Evolutionary conservation across 2,329 filamentous ascomycete species (phyloP).

Genomic region (Fusarium armeniacum): DNA sequence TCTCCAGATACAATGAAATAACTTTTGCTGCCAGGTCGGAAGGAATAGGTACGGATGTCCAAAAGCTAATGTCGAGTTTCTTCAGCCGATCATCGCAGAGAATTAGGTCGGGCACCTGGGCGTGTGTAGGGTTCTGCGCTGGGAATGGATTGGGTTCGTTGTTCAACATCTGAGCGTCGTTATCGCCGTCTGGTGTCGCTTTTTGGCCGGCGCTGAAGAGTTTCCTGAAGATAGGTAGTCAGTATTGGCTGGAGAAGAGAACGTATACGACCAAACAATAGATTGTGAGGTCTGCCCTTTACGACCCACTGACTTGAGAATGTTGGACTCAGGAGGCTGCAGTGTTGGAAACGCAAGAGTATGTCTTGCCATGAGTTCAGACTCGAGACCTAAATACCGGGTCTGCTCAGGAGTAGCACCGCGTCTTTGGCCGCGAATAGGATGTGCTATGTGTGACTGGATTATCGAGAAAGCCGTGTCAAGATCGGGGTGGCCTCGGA

Average conservation of each 20-base stretch:
- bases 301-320: conserved; percentile 19
- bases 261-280: not conserved
- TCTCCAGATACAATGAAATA: conserved; percentile 57
- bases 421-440: not conserved
- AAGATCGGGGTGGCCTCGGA: conserved; percentile 27
- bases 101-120: not conserved
- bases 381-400: conserved; percentile 21
- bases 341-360: conserved; percentile 28
- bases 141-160: conserved; percentile 17
- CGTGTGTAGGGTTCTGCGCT: not conserved
- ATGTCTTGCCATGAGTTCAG: conserved; percentile 37
- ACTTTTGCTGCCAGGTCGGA: conserved; percentile 51
- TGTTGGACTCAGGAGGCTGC: conserved; percentile 12
- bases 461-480: conserved; percentile 18
- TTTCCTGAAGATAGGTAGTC: conserved; percentile 4
- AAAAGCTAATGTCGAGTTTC: conserved; percentile 50
- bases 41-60: conserved; percentile 54
- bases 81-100: conserved; percentile 50
- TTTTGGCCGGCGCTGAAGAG: not conserved
- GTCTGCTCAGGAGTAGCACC: conserved; percentile 4
- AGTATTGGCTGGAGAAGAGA: not conserved
- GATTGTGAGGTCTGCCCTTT: not conserved
- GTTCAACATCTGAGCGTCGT: not conserved
- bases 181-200: not conserved
- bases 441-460: conserved; percentile 1